Conservation (phyloP, 495 filamentous ascomycete species). For the Sporormia fimetaria region DNA sequence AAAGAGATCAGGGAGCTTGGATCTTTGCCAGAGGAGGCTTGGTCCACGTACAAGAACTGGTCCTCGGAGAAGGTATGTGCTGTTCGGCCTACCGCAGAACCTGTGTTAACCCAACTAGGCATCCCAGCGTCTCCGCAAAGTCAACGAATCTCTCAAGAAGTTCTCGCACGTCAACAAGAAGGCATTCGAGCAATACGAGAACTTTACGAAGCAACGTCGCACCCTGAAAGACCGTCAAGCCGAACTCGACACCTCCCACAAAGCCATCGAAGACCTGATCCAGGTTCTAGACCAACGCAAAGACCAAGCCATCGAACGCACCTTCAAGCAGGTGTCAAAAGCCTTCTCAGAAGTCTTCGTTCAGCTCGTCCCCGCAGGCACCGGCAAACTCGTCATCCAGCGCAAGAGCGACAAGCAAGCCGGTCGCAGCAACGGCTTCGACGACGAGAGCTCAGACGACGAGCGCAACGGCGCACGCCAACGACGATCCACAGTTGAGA, state of each 20-base stretch:
- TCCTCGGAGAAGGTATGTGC: constrained; percentile 56
- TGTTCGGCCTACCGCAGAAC: background rate
- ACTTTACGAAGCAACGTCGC: constrained; percentile 84
- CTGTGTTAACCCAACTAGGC: constrained; percentile 39
- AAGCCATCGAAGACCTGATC: constrained; percentile 83
- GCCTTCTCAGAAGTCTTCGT: constrained; percentile 91
- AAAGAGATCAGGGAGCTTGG: constrained; percentile 87
- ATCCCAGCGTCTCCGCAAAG: constrained; percentile 77
- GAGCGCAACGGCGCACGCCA: constrained; percentile 43
- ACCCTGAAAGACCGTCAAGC: constrained; percentile 65
- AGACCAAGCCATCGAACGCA: constrained; percentile 91
- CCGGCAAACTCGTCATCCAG: constrained; percentile 86
- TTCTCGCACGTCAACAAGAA: constrained; percentile 99
- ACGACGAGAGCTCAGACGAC: constrained; percentile 39
- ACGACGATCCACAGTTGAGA: constrained; percentile 60
- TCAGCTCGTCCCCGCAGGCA: constrained; percentile 85
- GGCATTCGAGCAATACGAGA: constrained; percentile 96
- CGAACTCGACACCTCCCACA: constrained; percentile 73
- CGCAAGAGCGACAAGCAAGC: constrained; percentile 64
- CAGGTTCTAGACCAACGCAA: constrained; percentile 86
- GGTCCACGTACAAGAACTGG: constrained; percentile 75
- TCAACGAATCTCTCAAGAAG: constrained; percentile 89
- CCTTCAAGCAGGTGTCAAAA: constrained; percentile 91
- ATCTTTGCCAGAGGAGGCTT: constrained; percentile 87
- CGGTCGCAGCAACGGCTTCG: background rate